Conservation (phyloP, 805 yeast species). For the Cyberlindnera samutprakarnensis region DNA sequence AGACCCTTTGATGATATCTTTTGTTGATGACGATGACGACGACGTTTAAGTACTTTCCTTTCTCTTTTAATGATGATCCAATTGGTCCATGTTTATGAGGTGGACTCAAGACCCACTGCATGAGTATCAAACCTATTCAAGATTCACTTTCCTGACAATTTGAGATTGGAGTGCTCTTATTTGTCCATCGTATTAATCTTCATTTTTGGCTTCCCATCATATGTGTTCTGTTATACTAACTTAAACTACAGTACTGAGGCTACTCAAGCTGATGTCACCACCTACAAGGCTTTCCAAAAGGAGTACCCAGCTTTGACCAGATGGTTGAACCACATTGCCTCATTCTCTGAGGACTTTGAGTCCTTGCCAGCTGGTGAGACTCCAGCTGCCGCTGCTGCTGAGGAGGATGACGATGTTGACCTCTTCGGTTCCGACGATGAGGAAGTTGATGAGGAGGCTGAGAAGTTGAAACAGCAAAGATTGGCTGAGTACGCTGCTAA, state of each 20-base stretch:
- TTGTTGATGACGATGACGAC: background rate
- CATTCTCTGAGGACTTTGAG: constrained; percentile 80
- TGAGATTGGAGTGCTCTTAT: background rate
- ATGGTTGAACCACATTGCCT: constrained; percentile 98
- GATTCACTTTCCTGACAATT: constrained; percentile 35
- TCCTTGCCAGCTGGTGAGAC: constrained; percentile 69
- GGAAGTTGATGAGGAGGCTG: constrained; percentile 96
- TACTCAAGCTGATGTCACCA: constrained; percentile 92
- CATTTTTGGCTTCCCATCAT: background rate
- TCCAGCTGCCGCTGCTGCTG: constrained; percentile 46
- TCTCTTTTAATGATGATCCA: constrained; percentile 50
- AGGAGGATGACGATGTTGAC: constrained; percentile 76
- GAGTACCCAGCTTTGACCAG: constrained; percentile 92
- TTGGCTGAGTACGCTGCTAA: constrained; percentile 95
- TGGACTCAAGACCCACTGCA: constrained; percentile 92
- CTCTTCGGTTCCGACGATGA: constrained; percentile 88
- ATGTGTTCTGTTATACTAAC: constrained; percentile 1
- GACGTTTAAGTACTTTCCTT: background rate
- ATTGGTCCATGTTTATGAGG: constrained; percentile 98
- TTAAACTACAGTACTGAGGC: constrained; percentile 60
- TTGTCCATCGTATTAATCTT: background rate
- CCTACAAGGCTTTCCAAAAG: constrained; percentile 88
- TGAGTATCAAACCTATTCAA: constrained; percentile 66
- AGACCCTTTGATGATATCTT: background rate
- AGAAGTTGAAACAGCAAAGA: constrained; percentile 95